phyloP scores from a whole-genome alignment of 2,329 filamentous ascomycete species.

The Aspergillus ibericus region DNA sequence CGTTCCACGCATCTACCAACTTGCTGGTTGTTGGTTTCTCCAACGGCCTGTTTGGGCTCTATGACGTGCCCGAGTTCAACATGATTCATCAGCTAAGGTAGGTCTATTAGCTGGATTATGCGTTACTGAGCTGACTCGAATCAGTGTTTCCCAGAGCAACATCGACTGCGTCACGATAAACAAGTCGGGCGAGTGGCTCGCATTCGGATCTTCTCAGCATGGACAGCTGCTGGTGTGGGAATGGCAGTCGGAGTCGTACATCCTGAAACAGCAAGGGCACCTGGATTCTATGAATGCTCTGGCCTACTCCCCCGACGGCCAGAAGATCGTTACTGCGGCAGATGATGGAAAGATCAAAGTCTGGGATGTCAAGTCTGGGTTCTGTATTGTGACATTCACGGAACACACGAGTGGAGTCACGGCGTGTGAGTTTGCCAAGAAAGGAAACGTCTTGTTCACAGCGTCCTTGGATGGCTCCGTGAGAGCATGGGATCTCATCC shows the following conservation, averaged over 20 bases:
- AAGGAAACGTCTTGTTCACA: constrained; percentile 94
- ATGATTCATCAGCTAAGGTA: constrained; percentile 79
- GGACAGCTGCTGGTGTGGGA: constrained; percentile 99
- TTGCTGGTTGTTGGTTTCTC: constrained; percentile 97
- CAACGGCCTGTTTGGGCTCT: constrained; percentile 87
- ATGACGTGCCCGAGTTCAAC: constrained; percentile 95
- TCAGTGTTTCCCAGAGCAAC: constrained; percentile 90
- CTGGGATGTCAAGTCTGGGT: constrained; percentile 94
- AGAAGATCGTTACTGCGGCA: constrained; percentile 86
- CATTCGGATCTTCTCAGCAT: constrained; percentile 91
- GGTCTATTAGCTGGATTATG: neutral
- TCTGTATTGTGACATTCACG: constrained; percentile 97
- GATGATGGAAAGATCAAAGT: constrained; percentile 99
- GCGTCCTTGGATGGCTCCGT: constrained; percentile 92
- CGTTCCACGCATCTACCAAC: constrained; percentile 81
- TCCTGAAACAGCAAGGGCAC: constrained; percentile 96
- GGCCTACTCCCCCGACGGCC: constrained; percentile 89
- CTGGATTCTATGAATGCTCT: constrained; percentile 94
- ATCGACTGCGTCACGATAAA: constrained; percentile 96
- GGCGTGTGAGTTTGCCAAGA: constrained; percentile 87
- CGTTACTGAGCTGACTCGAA: constrained; percentile 17
- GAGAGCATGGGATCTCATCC: constrained; percentile 91
- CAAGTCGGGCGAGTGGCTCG: constrained; percentile 91
- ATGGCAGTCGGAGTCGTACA: constrained; percentile 99
- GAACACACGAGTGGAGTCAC: constrained; percentile 95